These are phyloP conservation scores for Stephania cephalantha DNA, from an alignment of 164 flowering plant species.

Conservation along the genomic window DNA sequence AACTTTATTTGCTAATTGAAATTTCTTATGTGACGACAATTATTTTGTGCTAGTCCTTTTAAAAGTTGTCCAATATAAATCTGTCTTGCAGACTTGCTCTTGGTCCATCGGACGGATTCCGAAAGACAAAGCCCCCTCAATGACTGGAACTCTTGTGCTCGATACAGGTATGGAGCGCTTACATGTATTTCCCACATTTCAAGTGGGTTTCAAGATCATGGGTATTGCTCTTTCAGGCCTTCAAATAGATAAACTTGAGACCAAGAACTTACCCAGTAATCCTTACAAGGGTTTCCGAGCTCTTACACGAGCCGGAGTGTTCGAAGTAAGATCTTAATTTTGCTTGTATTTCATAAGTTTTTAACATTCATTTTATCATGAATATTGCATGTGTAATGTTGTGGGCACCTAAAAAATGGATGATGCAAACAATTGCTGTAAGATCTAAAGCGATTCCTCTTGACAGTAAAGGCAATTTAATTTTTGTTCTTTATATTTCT, in stretches of 20 bases:
- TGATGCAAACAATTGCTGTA: background rate
- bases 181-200: constrained; percentile 73
- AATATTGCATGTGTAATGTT: background rate
- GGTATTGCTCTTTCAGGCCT: constrained; percentile 90
- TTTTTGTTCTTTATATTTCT: background rate
- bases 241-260: constrained; percentile 69
- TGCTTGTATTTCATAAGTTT: background rate
- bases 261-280: constrained; percentile 48
- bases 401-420: no score
- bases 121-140: constrained; percentile 80
- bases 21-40: background rate
- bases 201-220: constrained; percentile 78
- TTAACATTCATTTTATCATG: background rate
- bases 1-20: background rate
- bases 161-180: constrained; percentile 66
- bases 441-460: background rate
- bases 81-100: constrained; percentile 53
- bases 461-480: background rate
- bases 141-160: constrained; percentile 72
- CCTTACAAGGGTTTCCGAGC: constrained; percentile 93
- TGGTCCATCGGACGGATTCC: constrained; percentile 93
- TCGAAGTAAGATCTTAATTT: constrained; percentile 63
- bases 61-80: background rate
- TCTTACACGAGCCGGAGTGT: constrained; percentile 73
- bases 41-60: constrained; percentile 4